Conservation (phyloP, 75 land plant genomes). For the Ceratopteris richardii region DNA sequence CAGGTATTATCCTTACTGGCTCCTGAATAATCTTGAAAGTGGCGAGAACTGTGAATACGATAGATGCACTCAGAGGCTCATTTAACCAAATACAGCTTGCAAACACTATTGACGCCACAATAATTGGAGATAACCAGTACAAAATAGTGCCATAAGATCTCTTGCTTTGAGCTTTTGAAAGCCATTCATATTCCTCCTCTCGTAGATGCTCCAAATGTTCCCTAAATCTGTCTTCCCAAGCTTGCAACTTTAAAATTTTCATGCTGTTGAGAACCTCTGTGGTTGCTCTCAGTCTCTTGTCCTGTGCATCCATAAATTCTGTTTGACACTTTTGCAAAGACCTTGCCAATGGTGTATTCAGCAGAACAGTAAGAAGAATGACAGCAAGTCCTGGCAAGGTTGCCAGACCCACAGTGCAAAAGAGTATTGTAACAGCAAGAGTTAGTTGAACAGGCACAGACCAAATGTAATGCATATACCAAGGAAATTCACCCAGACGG, state of each 20-base stretch:
- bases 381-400: slow-evolving; percentile 55
- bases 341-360: slow-evolving; percentile 50
- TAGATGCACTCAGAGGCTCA: slow-evolving; percentile 41
- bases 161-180: slow-evolving; percentile 28
- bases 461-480: slow-evolving; percentile 67
- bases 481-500: slow-evolving; percentile 56
- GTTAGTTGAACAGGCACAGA: slow-evolving; percentile 41
- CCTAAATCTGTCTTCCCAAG: slow-evolving; percentile 76
- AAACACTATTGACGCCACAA: slow-evolving; percentile 45
- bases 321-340: slow-evolving; percentile 39
- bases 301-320: slow-evolving; percentile 47
- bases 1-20: slow-evolving; percentile 62
- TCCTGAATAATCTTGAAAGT: slow-evolving; percentile 51
- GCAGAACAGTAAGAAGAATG: slow-evolving; percentile 32
- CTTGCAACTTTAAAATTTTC: slow-evolving; percentile 73
- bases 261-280: slow-evolving; percentile 64
- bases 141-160: slow-evolving; percentile 32
- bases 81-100: slow-evolving; percentile 27
- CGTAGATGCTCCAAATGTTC: slow-evolving; percentile 31
- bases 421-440: slow-evolving; percentile 46
- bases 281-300: slow-evolving; percentile 49
- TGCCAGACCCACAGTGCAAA: slow-evolving; percentile 41
- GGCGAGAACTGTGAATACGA: slow-evolving; percentile 56
- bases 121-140: slow-evolving; percentile 65
- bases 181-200: slow-evolving; percentile 51